Conservation (phyloP, 805 yeast genomes). For the Sugiyamaella boreocaroliniensis region DNA sequence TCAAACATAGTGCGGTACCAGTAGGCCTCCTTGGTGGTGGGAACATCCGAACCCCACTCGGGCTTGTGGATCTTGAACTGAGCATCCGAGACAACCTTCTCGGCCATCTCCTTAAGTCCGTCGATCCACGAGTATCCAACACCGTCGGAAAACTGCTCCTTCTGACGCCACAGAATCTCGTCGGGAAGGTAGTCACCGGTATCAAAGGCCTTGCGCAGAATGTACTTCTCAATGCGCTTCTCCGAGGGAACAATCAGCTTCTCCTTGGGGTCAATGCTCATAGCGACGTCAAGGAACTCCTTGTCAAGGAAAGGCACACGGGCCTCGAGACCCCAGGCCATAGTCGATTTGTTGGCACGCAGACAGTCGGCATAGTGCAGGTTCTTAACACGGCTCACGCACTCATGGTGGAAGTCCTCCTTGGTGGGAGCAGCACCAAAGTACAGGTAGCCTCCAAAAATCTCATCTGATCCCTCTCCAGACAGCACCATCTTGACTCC, state of each 20-base stretch:
- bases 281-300: slow-evolving; percentile 80
- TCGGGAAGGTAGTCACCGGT: slow-evolving; percentile 89
- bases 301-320: slow-evolving; percentile 98
- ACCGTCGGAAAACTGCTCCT: slow-evolving; percentile 99
- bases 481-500: slow-evolving; percentile 99
- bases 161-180: slow-evolving; percentile 98
- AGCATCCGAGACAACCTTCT: slow-evolving; percentile 78
- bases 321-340: slow-evolving; percentile 99
- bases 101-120: slow-evolving; percentile 93
- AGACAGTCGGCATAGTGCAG: slow-evolving; percentile 94
- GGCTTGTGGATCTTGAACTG: slow-evolving; percentile 85
- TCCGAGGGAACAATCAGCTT: slow-evolving; percentile 71
- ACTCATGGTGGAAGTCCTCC: slow-evolving; percentile 88
- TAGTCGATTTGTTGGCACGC: slow-evolving; percentile 98
- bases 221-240: slow-evolving; percentile 80
- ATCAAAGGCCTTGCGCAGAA: slow-evolving; percentile 95
- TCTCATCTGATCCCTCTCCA: slow-evolving; percentile 99
- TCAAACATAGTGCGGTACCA: slow-evolving; percentile 98
- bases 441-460: slow-evolving; percentile 97
- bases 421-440: slow-evolving; percentile 95
- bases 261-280: slow-evolving; percentile 92
- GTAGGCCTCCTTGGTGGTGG: slow-evolving; percentile 97
- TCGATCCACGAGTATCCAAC: slow-evolving; percentile 99
- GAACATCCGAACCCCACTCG: slow-evolving; percentile 93
- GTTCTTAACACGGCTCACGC: slow-evolving; percentile 95